phyloP scores from a whole-genome alignment of 768 basidiomycete genomes.

The Lentinula aciculospora region DNA sequence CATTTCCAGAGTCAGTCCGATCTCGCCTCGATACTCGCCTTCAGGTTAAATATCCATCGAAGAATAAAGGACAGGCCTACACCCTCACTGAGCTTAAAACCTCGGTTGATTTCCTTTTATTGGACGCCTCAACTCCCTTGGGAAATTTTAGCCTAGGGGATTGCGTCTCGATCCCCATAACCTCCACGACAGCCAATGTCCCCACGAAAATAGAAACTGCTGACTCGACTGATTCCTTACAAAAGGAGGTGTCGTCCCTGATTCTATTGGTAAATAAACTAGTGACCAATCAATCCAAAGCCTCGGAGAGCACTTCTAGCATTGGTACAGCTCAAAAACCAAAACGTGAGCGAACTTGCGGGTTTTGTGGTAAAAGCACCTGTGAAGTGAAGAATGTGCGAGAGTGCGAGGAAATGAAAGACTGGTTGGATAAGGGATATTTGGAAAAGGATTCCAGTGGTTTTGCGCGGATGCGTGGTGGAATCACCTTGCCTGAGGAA shows the following conservation, averaged over 20 bases:
- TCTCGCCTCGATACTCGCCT: background rate
- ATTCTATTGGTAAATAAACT: background rate
- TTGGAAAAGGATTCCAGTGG: background rate
- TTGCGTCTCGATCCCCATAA: background rate
- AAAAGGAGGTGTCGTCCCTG: background rate
- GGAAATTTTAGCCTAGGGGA: background rate
- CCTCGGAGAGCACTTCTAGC: too few relatives aligned
- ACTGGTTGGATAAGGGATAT: background rate
- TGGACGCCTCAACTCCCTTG: background rate
- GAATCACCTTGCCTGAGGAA: background rate
- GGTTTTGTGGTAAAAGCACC: background rate
- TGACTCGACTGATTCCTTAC: background rate
- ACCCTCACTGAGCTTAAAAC: background rate
- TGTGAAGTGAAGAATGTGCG: background rate
- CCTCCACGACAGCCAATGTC: background rate
- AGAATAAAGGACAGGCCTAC: background rate
- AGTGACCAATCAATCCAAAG: background rate
- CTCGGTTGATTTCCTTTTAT: background rate
- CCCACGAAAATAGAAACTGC: background rate
- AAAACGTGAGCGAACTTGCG: background rate
- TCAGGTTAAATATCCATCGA: too few relatives aligned
- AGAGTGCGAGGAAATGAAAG: background rate
- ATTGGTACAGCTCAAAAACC: background rate
- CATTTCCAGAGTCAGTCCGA: background rate
- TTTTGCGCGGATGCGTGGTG: background rate